phyloP scores from a whole-genome alignment of 345 rosid genomes.

The Balakata baccata region DNA sequence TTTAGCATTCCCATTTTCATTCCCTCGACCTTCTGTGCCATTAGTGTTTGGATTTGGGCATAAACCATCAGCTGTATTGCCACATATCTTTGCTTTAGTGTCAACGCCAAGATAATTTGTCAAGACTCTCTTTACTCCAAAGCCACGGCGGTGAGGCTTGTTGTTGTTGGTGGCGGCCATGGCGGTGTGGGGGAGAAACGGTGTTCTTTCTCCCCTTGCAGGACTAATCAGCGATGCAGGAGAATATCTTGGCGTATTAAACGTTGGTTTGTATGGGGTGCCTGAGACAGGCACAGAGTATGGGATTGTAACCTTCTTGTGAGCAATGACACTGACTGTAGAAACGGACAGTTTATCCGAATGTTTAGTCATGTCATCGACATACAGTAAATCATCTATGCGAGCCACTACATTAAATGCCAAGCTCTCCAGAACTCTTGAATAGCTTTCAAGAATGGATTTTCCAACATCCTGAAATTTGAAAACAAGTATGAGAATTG shows the following conservation, averaged over 20 bases:
- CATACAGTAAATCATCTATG: constrained; percentile 79
- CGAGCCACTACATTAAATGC: constrained; percentile 92
- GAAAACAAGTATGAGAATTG: background rate
- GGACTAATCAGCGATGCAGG: constrained; percentile 68
- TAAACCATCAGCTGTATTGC: constrained; percentile 41
- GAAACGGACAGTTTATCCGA: constrained; percentile 60
- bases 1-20: constrained; percentile 17
- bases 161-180: constrained; percentile 13
- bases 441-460: constrained; percentile 91
- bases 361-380: constrained; percentile 79
- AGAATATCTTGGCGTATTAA: constrained; percentile 70
- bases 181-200: constrained; percentile 43
- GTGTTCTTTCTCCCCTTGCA: constrained; percentile 52
- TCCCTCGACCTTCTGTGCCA: constrained; percentile 22
- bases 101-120: constrained; percentile 78
- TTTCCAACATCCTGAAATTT: constrained; percentile 83
- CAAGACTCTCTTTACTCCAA: constrained; percentile 79
- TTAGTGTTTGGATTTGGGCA: constrained; percentile 27
- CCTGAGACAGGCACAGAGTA: constrained; percentile 54
- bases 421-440: constrained; percentile 90
- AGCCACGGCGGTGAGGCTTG: constrained; percentile 65
- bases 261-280: constrained; percentile 68
- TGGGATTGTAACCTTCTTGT: constrained; percentile 52
- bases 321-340: constrained; percentile 44
- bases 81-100: constrained; percentile 51